A percentile compares a stretch with the other conserved stretches of the same genome.
These are phyloP conservation scores for Nicotiana rustica DNA, from an alignment of 305 asterid genomes.

Conservation along the genomic window DNA sequence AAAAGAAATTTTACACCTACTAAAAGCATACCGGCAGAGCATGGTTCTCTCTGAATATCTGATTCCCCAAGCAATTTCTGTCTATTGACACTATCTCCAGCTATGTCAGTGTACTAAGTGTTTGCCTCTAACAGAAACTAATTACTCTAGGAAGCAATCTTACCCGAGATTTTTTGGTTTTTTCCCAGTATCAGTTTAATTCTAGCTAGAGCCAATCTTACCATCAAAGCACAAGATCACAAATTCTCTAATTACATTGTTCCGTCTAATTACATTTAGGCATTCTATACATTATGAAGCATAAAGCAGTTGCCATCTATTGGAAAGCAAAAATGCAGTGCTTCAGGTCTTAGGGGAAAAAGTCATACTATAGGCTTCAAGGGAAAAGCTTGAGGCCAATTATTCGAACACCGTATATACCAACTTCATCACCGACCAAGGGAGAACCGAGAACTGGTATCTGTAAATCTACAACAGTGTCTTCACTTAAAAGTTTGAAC, in stretches of 20 bases:
- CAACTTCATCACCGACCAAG: not conserved
- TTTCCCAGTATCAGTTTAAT: not conserved
- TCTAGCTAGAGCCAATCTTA: slow-evolving; percentile 3
- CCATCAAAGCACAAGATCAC: not conserved
- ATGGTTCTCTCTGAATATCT: not conserved
- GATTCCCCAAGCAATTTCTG: not conserved
- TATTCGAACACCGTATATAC: not conserved
- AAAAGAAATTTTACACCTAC: not conserved
- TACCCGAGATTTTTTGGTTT: not conserved
- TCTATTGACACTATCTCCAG: not conserved
- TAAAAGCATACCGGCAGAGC: not conserved
- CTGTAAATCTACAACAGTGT: not conserved
- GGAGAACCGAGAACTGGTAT: not conserved
- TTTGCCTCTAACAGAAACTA: not conserved
- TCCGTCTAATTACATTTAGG: not conserved
- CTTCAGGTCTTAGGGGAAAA: not conserved
- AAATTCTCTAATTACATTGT: not conserved
- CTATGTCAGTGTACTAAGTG: not conserved
- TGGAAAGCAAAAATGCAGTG: not conserved
- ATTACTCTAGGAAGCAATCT: not conserved
- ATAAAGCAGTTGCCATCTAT: slow-evolving; percentile 5
- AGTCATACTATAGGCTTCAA: not conserved
- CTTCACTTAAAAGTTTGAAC: not conserved
- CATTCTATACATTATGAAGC: not conserved
- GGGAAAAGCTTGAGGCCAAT: not conserved